Base-by-base conservation (phyloP, 495 filamentous ascomycete species). In the Hyaloscypha finlandica region DNA sequence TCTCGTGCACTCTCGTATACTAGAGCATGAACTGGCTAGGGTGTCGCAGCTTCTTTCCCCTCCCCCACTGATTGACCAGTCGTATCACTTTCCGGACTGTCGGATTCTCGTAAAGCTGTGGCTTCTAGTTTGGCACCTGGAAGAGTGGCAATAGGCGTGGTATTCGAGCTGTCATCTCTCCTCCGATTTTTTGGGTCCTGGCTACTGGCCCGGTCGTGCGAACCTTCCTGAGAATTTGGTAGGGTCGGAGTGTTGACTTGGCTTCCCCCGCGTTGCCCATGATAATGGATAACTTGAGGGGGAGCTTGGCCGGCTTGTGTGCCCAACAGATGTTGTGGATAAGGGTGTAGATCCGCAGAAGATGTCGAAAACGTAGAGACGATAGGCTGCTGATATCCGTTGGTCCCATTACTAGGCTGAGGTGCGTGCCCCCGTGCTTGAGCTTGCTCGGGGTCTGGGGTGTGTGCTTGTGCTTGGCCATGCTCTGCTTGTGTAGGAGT, bases 341-440 rank as follows among this genome's bases (percentile, higher is more conserved):
- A 91, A 4, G 87, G 89, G 65, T 90, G 83, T 5, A 92, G 79
- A 71, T 92, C 90, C 71, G 89, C 88, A 70, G 87, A 90, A 32
- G 87, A 90, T 14, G 90, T 92, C 12, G 89, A 91, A 70, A 92
- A 92, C 14, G 87, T 91, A 33, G 88, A 90, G 45, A 92, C 84
- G 39, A 90, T 77, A 0, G 89, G 88, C 67, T 89, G 86, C 61
- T 85, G 86, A 68, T 89, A 86, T 19, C 83, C 83, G 68, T 85
- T 85, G 51, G 76, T 78, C 59, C 76, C 77, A 59, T 79, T 83
- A 66, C 70, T 74, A 25, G 69, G 67, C 6, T 77, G 75, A 52
- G 83, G 77, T 5, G 74, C 74, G 61, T 82, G 81, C 9, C 77
- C 77, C 64, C 78, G 76, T 31, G 67, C 52, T 8, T 72, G 73